Evolutionary conservation across 2,329 filamentous ascomycete species (phyloP).

Genomic region (Fusarium sp.): DNA sequence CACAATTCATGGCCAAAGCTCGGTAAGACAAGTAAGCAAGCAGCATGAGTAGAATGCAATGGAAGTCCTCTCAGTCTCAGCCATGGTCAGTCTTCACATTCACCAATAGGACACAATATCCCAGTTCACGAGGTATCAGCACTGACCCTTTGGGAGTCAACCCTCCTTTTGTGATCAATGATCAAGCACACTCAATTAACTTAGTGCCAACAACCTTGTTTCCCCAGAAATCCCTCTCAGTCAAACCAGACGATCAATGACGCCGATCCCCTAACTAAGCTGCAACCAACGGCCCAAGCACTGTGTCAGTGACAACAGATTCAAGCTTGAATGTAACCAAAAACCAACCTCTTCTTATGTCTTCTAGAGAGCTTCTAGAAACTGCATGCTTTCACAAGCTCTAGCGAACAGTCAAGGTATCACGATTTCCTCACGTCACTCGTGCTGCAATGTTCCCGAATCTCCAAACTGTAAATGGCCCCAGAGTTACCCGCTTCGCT

Average conservation of each 20-base stretch:
- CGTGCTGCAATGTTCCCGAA: slow-evolving; percentile 9
- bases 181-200: slow-evolving; percentile 14
- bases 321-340: slow-evolving; percentile 25
- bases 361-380: slow-evolving; percentile 36
- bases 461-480: slow-evolving; percentile 1
- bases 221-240: slow-evolving; percentile 33
- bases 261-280: slow-evolving; percentile 18
- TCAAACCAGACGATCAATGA: slow-evolving; percentile 11
- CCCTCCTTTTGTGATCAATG: slow-evolving; percentile 4
- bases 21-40: neutral
- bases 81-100: neutral
- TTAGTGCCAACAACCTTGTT: slow-evolving; percentile 33
- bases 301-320: neutral
- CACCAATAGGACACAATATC: neutral
- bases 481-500: slow-evolving; percentile 4
- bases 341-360: neutral
- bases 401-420: neutral
- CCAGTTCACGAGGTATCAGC: neutral
- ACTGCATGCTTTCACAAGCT: neutral
- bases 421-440: slow-evolving; percentile 8
- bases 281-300: neutral
- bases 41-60: neutral
- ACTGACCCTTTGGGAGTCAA: neutral
- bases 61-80: neutral
- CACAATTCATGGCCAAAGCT: neutral